Conservation (phyloP, 345 rosid species). For the Eucalyptus virginea region DNA sequence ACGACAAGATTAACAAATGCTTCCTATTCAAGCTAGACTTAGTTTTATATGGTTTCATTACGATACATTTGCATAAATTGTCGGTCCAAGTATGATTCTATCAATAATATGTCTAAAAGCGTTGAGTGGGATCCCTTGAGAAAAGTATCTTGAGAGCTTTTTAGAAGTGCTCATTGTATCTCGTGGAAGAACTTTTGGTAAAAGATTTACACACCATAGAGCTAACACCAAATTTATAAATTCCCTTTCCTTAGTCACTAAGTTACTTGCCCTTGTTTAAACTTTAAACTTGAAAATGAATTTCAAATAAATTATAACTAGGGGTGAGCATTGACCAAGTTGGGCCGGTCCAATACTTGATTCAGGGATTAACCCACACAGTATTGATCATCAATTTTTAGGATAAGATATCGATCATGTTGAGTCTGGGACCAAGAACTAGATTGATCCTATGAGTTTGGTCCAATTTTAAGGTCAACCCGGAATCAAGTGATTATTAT, state of each 20-base stretch:
- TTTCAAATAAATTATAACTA: background rate
- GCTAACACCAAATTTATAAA: background rate
- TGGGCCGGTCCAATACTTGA: fast-evolving
- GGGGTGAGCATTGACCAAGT: fast-evolving
- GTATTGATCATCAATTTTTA: fast-evolving
- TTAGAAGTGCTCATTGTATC: background rate
- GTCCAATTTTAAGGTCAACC: fast-evolving
- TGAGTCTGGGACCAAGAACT: fast-evolving
- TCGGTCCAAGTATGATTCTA: background rate
- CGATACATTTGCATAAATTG: background rate
- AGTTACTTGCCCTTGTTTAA: background rate
- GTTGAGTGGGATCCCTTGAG: background rate
- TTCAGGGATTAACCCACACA: fast-evolving
- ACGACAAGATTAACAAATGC: background rate
- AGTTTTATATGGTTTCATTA: background rate
- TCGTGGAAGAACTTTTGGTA: background rate
- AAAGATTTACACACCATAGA: background rate
- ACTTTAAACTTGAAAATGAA: background rate
- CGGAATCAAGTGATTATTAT: fast-evolving
- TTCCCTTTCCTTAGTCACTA: background rate
- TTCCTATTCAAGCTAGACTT: background rate
- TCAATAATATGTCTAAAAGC: background rate
- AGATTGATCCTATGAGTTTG: too few species aligned
- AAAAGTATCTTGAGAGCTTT: background rate
- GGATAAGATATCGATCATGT: fast-evolving